Evolutionary conservation across 2,329 filamentous ascomycete species (phyloP).

Genomic region (Oidium heveae): DNA sequence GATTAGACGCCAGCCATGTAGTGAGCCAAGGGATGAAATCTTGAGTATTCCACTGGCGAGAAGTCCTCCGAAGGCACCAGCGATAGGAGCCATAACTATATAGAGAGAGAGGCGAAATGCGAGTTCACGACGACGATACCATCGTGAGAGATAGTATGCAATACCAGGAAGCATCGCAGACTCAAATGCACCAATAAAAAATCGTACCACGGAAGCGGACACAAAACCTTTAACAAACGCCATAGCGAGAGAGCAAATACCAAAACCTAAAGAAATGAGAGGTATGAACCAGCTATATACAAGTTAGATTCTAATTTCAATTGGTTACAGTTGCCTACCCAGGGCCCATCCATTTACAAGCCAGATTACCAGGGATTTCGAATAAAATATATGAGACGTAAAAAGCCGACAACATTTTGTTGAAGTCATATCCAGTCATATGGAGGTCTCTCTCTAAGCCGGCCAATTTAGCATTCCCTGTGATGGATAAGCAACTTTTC

Average conservation of each 20-base stretch:
- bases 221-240: neutral
- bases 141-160: constrained; percentile 59
- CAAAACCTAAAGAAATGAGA: constrained; percentile 63
- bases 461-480: constrained; percentile 40
- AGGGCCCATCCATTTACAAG: constrained; percentile 41
- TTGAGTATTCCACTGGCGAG: constrained; percentile 74
- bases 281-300: constrained; percentile 51
- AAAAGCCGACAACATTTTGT: constrained; percentile 55
- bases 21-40: constrained; percentile 46
- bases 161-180: constrained; percentile 55
- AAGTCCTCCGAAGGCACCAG: constrained; percentile 66
- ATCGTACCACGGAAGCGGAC: constrained; percentile 18
- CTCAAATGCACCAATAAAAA: constrained; percentile 59
- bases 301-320: constrained; percentile 26
- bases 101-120: constrained; percentile 88
- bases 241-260: neutral
- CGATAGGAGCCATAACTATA: constrained; percentile 59
- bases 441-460: constrained; percentile 35
- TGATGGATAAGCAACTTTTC: too few species aligned
- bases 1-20: constrained; percentile 57
- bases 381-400: constrained; percentile 53
- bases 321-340: constrained; percentile 20
- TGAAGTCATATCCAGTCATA: constrained; percentile 37
- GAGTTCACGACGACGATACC: constrained; percentile 70
- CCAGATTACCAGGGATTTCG: constrained; percentile 48